These are phyloP conservation scores for Nigrospora oryzae DNA, from an alignment of 2,329 filamentous ascomycete genomes.

Conservation along the genomic window DNA sequence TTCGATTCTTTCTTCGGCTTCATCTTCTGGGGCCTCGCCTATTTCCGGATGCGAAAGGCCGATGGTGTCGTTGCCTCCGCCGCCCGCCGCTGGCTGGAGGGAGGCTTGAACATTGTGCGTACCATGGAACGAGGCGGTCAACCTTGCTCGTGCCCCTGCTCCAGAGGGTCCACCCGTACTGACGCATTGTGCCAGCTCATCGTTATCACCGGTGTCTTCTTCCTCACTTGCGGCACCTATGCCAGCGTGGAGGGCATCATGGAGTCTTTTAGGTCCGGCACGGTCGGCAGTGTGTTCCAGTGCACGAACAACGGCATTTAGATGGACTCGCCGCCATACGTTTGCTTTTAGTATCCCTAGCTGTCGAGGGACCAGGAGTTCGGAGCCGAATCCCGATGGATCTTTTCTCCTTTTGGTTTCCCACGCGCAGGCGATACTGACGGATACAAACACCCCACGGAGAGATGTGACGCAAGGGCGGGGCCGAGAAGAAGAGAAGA, in stretches of 20 bases:
- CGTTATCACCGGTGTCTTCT: slow-evolving; percentile 69
- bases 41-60: slow-evolving; percentile 64
- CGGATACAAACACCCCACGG: too few species aligned
- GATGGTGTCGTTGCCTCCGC: slow-evolving; percentile 49
- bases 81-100: slow-evolving; percentile 42
- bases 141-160: neutral
- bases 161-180: neutral
- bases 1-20: slow-evolving; percentile 94
- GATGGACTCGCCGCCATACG: neutral
- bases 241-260: slow-evolving; percentile 67
- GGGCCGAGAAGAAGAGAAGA: too few species aligned
- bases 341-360: too few species aligned
- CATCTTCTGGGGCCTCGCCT: slow-evolving; percentile 87
- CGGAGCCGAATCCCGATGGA: too few species aligned
- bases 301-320: slow-evolving; percentile 62
- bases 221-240: slow-evolving; percentile 77
- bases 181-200: slow-evolving; percentile 32
- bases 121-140: neutral
- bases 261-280: slow-evolving; percentile 56
- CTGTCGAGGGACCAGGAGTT: too few species aligned
- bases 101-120: slow-evolving; percentile 53
- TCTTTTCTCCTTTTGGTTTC: too few species aligned
- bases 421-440: too few species aligned
- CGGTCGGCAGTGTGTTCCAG: slow-evolving; percentile 65
- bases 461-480: too few species aligned